Evolutionary conservation across 768 basidiomycete genomes (phyloP).

Genomic region (Tephrocybe rancida): DNA sequence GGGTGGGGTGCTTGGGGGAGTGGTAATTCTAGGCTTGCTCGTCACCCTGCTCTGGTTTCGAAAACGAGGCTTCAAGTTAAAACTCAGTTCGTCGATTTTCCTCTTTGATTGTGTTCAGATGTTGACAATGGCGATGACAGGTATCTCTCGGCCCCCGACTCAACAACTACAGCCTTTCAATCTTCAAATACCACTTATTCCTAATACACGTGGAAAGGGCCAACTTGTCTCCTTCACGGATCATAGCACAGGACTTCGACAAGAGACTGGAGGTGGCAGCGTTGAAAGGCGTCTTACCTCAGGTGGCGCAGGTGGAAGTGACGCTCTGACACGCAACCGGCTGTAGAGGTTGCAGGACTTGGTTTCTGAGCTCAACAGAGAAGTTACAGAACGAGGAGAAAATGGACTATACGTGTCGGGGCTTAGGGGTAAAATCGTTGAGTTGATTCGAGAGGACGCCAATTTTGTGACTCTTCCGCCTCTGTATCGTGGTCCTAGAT

Average conservation of each 20-base stretch:
- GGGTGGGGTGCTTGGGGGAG: too few relatives aligned
- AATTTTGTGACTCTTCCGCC: neutral
- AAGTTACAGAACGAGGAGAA: neutral
- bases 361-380: constrained; percentile 2
- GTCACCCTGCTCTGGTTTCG: neutral
- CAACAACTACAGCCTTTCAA: neutral
- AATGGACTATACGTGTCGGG: constrained; percentile 3
- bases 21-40: too few relatives aligned
- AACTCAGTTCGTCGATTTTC: neutral
- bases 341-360: neutral
- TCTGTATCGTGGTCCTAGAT: neutral
- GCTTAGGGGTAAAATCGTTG: constrained; percentile 3
- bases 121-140: neutral
- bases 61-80: neutral
- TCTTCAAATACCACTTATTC: neutral
- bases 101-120: too few relatives aligned
- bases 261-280: neutral
- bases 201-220: neutral
- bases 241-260: too few relatives aligned
- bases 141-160: neutral
- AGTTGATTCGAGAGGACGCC: constrained; percentile 5
- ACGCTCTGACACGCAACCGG: neutral
- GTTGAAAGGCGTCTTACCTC: too few relatives aligned
- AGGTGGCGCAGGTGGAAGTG: neutral
- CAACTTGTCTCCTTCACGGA: neutral